Base-by-base conservation (phyloP, 805 yeast species). In the Wickerhamomyces subpelliculosus region DNA sequence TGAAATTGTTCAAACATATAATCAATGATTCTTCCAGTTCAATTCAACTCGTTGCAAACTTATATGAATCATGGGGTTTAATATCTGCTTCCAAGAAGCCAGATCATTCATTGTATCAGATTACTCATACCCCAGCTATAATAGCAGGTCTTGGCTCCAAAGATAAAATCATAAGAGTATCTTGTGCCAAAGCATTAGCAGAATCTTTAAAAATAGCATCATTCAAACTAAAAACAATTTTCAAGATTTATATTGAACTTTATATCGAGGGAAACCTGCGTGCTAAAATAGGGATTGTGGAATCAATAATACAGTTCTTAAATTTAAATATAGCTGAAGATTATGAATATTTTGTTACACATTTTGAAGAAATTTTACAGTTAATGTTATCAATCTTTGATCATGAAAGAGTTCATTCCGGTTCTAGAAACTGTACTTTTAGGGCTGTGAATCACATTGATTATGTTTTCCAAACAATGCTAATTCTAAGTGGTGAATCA, bases 261-360 rank as follows among this genome's bases (percentile, higher is more conserved):
- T 49, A 49, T 32, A 34, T 52, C 12, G 54, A 54, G n/a, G 21
- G 26, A 8, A 47, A 52, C 32, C 36, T 48, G 16, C 22, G 50
- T 40, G 34, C 39, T 22, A 46, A 60, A 47, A 41, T 54, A 3
- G 65, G 64, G 2, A 47, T 64, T 16, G 51, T 67, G 27, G 64
- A 64, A 40, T 62, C 72, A 0, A 41, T 66, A 10, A 42, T 57
- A 13, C 67, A 67, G 31, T 67, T 55, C 35, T 38, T 54, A 5
- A 49, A 54, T 5, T 41, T 63, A n/a, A 54, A 51, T 34, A 41
- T 52, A 13, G 45, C 54, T 1, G 38, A 44, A 8, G 56, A 62
- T 34, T 44, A 41, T 11, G 46, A 51, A 1, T 62, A 54, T 36
- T 37, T 65, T 7, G 47, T 46, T 17, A 36, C 43, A 8, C 48